Percentiles rank a stretch among this genome's conserved stretches.
Evolutionary conservation across 1,284 basidiomycete species (phyloP).

Genomic region (Irpex sp.): DNA sequence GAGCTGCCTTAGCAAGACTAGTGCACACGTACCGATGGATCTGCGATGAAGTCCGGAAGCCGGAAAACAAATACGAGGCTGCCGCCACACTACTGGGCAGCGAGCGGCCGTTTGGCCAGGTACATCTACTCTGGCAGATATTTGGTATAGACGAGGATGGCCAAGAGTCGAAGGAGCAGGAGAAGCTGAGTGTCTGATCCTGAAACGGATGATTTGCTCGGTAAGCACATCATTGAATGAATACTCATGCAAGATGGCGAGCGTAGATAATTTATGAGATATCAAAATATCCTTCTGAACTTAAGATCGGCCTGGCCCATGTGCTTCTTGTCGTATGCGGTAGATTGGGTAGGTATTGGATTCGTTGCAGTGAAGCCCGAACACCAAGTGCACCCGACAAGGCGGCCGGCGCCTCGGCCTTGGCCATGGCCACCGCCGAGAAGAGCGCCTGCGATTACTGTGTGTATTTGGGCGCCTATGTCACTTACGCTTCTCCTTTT

Average conservation of each 20-base stretch:
- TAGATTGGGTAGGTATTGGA: too few species aligned
- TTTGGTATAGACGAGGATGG: slow-evolving; percentile 57
- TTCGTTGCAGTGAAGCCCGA: neutral
- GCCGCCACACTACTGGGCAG: slow-evolving; percentile 83
- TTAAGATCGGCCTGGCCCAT: neutral
- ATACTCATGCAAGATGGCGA: neutral
- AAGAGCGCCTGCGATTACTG: neutral
- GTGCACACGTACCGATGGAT: slow-evolving; percentile 67
- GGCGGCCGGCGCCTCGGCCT: neutral
- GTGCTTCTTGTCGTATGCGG: too few species aligned
- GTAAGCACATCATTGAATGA: neutral
- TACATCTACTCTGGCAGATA: slow-evolving; percentile 68
- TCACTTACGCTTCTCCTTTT: neutral
- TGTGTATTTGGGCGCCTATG: neutral
- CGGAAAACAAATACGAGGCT: slow-evolving; percentile 83
- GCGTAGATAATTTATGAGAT: neutral
- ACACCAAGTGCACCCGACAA: neutral
- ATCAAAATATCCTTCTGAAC: neutral
- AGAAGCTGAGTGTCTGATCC: neutral
- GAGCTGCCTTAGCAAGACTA: slow-evolving; percentile 65
- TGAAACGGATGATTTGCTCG: neutral
- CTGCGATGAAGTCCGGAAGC: slow-evolving; percentile 70
- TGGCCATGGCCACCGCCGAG: neutral
- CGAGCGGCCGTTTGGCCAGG: slow-evolving; percentile 77
- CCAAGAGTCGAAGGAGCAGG: slow-evolving; percentile 7